Evolutionary conservation across 108 stramenopile genomes (phyloP).

Genomic region (Conticribra weissflogii): DNA sequence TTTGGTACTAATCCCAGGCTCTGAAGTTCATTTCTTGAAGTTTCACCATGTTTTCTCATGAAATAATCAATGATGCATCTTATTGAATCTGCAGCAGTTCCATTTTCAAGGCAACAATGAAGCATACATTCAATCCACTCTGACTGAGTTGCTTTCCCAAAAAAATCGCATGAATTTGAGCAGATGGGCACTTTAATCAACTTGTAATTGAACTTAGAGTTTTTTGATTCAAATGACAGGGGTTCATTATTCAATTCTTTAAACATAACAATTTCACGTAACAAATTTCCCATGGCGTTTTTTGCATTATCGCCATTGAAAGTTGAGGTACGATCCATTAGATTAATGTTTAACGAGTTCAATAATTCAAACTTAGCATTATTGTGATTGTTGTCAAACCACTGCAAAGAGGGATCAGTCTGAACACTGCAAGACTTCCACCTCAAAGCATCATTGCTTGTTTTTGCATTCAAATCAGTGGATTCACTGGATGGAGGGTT

Average conservation of each 20-base stretch:
- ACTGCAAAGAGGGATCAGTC: no score
- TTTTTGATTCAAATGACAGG: neutral
- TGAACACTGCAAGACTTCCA: no score
- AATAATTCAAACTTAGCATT: no score
- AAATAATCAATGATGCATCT: neutral
- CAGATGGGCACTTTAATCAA: neutral
- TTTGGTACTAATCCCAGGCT: neutral
- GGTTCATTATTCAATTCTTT: neutral
- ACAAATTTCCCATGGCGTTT: neutral
- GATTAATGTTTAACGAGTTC: neutral
- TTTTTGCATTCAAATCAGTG: no score
- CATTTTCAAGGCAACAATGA: neutral
- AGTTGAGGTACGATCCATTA: neutral
- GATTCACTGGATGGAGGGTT: no score
- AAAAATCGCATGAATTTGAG: neutral
- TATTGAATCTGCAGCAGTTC: neutral
- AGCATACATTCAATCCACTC: neutral
- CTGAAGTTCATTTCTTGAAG: neutral
- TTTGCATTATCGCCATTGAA: neutral
- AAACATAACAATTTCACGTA: constrained; percentile 8
- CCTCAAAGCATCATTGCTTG: no score
- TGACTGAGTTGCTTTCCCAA: neutral
- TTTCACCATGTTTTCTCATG: neutral
- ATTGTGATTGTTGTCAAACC: no score
- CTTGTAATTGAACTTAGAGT: neutral